phyloP scores from a whole-genome alignment of 2,329 filamentous ascomycete species.

The Biscogniauxia marginata region DNA sequence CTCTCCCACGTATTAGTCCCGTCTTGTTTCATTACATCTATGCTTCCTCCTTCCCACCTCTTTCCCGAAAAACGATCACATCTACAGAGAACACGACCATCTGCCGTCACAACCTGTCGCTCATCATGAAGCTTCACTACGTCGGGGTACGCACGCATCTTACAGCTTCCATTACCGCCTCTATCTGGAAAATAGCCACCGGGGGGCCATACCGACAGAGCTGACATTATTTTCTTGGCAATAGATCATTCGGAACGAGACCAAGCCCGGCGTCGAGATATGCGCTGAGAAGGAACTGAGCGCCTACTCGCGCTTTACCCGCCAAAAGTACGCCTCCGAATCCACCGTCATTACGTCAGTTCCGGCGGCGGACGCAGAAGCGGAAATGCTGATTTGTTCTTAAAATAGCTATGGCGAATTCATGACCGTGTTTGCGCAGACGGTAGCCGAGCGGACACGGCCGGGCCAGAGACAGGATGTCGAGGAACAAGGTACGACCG shows the following conservation, averaged over 20 bases:
- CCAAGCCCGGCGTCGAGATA: slow-evolving; percentile 74
- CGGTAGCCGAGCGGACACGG: slow-evolving; percentile 79
- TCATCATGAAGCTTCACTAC: slow-evolving; percentile 80
- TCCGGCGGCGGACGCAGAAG: not conserved
- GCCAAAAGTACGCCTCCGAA: slow-evolving; percentile 53
- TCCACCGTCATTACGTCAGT: slow-evolving; percentile 3
- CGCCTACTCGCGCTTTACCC: slow-evolving; percentile 78
- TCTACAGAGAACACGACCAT: not conserved
- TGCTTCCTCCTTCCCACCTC: not conserved
- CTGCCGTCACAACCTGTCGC: slow-evolving; percentile 3
- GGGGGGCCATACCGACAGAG: not conserved
- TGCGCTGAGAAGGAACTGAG: slow-evolving; percentile 74
- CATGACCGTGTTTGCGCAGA: slow-evolving; percentile 84
- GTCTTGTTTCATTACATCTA: not conserved
- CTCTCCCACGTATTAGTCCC: too few relatives aligned
- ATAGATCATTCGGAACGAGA: slow-evolving; percentile 79
- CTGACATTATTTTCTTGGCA: slow-evolving; percentile 12
- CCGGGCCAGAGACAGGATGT: slow-evolving; percentile 83
- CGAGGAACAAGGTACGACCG: slow-evolving; percentile 67
- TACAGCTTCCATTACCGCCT: slow-evolving; percentile 26
- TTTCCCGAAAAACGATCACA: slow-evolving; percentile 1
- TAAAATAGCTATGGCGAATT: slow-evolving; percentile 53
- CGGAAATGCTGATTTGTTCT: slow-evolving; percentile 14
- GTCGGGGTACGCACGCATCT: slow-evolving; percentile 65
- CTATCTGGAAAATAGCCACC: slow-evolving; percentile 5